These are phyloP conservation scores for Ogataea methylovora DNA, from an alignment of 805 yeast species.

Conservation along the genomic window DNA sequence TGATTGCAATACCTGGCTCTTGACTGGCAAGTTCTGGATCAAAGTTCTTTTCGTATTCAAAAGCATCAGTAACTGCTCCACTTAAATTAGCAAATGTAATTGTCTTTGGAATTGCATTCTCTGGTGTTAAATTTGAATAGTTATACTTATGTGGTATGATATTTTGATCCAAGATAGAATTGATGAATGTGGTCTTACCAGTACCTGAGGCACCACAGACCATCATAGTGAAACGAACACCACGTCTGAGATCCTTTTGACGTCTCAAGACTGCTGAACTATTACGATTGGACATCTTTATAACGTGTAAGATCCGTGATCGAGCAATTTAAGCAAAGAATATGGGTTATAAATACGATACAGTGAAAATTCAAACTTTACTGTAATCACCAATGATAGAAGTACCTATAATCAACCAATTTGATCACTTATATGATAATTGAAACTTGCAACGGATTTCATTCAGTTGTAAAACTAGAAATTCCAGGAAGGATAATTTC, in stretches of 20 bases:
- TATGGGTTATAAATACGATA: too few species aligned
- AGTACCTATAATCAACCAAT: too few species aligned
- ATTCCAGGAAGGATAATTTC: too few species aligned
- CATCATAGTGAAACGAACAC: slow-evolving; percentile 67
- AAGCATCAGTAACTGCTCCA: slow-evolving; percentile 46
- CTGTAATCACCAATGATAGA: too few species aligned
- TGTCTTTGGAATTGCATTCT: slow-evolving; percentile 32
- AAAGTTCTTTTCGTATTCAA: slow-evolving; percentile 51
- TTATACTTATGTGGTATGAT: slow-evolving; percentile 55
- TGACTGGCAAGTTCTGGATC: slow-evolving; percentile 51
- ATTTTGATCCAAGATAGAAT: slow-evolving; percentile 55
- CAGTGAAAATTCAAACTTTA: too few species aligned
- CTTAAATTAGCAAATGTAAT: slow-evolving; percentile 54
- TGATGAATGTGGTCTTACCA: slow-evolving; percentile 72
- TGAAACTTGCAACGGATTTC: too few species aligned
- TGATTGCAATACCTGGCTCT: slow-evolving; percentile 72
- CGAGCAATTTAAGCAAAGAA: too few species aligned
- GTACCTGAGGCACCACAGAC: slow-evolving; percentile 69
- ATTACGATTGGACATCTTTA: slow-evolving; percentile 13
- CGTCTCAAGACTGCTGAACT: slow-evolving; percentile 31
- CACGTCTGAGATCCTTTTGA: slow-evolving; percentile 64
- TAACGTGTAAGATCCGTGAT: too few species aligned
- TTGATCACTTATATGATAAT: too few species aligned
- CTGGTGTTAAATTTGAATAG: slow-evolving; percentile 21
- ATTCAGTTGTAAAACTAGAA: too few species aligned